These are phyloP conservation scores for Candida taoyuanica DNA, from an alignment of 805 yeast genomes.

Conservation along the genomic window DNA sequence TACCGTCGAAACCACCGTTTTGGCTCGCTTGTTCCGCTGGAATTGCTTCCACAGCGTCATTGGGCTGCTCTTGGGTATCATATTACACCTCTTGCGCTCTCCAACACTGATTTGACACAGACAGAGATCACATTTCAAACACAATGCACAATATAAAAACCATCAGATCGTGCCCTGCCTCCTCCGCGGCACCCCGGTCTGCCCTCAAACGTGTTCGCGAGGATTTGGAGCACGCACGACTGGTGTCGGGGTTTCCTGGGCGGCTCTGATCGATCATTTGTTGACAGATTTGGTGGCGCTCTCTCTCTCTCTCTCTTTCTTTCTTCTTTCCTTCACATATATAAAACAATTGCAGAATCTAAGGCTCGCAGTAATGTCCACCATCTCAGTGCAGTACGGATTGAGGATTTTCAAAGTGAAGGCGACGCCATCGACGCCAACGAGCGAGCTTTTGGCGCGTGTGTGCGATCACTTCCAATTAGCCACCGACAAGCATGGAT, in stretches of 20 bases:
- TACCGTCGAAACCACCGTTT: background rate
- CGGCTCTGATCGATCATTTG: too few species aligned
- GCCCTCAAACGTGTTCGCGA: too few species aligned
- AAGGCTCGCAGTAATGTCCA: conserved; percentile 29
- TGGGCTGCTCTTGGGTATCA: background rate
- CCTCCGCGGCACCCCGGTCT: too few species aligned
- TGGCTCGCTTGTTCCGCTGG: background rate
- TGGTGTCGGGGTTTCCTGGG: too few species aligned
- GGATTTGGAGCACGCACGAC: too few species aligned
- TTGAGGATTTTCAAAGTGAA: conserved; percentile 31
- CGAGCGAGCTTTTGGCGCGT: conserved; percentile 33
- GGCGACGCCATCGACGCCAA: conserved; percentile 32
- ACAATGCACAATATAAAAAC: too few species aligned
- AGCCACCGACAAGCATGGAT: conserved; percentile 22
- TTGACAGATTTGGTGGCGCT: too few species aligned
- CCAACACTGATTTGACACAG: background rate
- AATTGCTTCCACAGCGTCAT: background rate
- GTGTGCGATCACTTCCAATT: conserved; percentile 37
- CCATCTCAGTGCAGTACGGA: conserved; percentile 33
- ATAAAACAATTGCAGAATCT: too few species aligned
- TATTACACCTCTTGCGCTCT: background rate
- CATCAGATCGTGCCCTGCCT: too few species aligned
- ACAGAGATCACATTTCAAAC: too few species aligned
- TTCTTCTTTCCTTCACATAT: too few species aligned
- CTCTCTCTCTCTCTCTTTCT: too few species aligned